Evolutionary conservation across 176 grass and related monocot species (phyloP), one percentile per base, ranked within the genome.

Genomic region (Zoysia pacifica): DNA sequence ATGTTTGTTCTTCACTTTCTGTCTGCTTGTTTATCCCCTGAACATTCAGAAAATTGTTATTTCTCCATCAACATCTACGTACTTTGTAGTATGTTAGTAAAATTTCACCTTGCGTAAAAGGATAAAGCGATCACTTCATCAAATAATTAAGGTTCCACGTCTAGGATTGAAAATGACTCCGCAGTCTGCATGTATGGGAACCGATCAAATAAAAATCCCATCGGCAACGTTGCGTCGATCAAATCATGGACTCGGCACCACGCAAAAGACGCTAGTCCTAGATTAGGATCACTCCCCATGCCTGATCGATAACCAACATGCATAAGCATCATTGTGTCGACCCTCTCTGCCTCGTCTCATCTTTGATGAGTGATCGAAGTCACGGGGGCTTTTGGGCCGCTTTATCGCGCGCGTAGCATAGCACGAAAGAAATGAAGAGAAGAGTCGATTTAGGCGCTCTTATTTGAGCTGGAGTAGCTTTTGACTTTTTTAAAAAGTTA

Each of bases 241-340:
- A 73, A 74, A 79, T 69, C 61, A 52, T 61, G 36, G 11, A 67
- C 28, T 46, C 37, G 50, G 55, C 62, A 74, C 68, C 69, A 62
- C 64, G 75, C 38, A 61, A 62, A 28, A 49, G 52, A 53, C 49
- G 51, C 73, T 46, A n/a, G 9, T 20, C 18, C 44, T 49, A 74
- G 62, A n/a, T 56, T 54, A 54, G n/a, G 15, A 74, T 16, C 16
- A 16, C 72, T 11, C 11, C 11, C 37, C 35, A 20, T 7, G 72
- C 38, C 28, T 28, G 28, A 28, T 43, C 5, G 41, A 40, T 42
- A 87, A 78, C 70, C 42, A 79, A 54, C 65, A 35, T 40, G 20
- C 11, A 48, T n/a, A 69, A 69, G 46, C 81, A 88, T 65, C 48
- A 71, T 79, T 58, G 11, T 79, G 61, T 62, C n/a, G 43, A 16